These are phyloP conservation scores for Gossypioides kirkii DNA, from an alignment of 345 rosid species.

Conservation along the genomic window DNA sequence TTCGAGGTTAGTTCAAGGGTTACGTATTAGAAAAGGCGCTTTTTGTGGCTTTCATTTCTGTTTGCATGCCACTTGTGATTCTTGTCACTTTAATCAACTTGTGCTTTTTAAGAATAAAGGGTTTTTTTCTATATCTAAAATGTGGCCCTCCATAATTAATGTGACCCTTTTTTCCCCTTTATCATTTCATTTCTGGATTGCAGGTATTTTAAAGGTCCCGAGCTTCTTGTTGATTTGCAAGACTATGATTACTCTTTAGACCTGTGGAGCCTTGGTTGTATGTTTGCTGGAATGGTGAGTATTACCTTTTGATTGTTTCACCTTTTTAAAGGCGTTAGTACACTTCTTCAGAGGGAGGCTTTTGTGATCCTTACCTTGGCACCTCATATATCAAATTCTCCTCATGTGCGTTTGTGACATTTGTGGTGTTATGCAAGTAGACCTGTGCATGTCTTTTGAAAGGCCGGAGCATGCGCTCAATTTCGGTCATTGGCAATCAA, in stretches of 20 bases:
- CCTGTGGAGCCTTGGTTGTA: conserved; percentile 99
- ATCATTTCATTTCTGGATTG: neutral
- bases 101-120: neutral
- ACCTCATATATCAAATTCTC: conserved; percentile 8
- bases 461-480: neutral
- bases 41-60: neutral
- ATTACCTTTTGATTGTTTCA: neutral
- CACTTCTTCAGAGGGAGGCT: neutral
- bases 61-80: neutral
- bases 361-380: conserved; percentile 6
- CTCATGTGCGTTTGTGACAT: conserved; percentile 14
- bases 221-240: conserved; percentile 94
- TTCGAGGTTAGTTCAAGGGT: conserved; percentile 52
- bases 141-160: neutral
- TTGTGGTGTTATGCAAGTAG: conserved; percentile 25
- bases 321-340: neutral
- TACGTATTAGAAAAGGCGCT: neutral
- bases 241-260: conserved; percentile 97
- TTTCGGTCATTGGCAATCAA: neutral
- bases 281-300: conserved; percentile 98
- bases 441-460: neutral
- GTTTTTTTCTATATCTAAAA: neutral
- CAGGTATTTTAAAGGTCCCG: conserved; percentile 98
- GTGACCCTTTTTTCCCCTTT: neutral
- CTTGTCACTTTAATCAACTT: neutral